Percentiles rank a stretch among this genome's conserved stretches.
Evolutionary conservation across 148 eudicot genomes (phyloP).

Genomic region (Chenopodium formosanum): DNA sequence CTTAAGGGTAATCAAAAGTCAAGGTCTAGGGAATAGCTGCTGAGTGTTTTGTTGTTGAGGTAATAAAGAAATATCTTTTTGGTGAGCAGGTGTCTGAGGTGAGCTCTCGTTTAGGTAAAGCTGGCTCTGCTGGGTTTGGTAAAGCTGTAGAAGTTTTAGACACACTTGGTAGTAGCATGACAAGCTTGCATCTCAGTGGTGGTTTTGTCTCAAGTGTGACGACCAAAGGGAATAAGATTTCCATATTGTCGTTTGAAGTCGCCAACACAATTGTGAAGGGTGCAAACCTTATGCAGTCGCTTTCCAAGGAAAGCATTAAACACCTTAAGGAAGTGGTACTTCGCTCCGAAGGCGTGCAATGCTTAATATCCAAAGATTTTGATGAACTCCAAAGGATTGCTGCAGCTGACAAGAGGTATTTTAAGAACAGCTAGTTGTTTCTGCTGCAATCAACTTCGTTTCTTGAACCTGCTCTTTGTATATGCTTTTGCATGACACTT

Average conservation of each 20-base stretch:
- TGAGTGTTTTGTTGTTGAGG: background rate
- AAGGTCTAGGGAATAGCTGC: slow-evolving; percentile 2
- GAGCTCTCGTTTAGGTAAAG: slow-evolving; percentile 82
- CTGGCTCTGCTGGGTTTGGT: slow-evolving; percentile 81
- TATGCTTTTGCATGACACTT: slow-evolving; percentile 7
- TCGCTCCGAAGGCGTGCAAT: slow-evolving; percentile 88
- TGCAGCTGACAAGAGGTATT: slow-evolving; percentile 92
- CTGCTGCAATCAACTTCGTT: background rate
- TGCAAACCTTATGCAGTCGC: slow-evolving; percentile 89
- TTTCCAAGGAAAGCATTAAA: slow-evolving; percentile 68
- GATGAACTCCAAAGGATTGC: slow-evolving; percentile 85
- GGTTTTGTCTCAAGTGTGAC: slow-evolving; percentile 86
- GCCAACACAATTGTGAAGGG: slow-evolving; percentile 96
- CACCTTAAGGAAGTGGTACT: slow-evolving; percentile 88
- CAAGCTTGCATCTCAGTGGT: slow-evolving; percentile 70
- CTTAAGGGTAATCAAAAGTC: background rate
- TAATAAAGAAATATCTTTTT: background rate
- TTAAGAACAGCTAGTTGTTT: background rate
- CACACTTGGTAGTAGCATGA: slow-evolving; percentile 96
- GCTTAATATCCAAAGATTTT: slow-evolving; percentile 69
- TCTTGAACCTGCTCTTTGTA: background rate
- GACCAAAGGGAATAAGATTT: slow-evolving; percentile 81
- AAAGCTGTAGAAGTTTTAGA: slow-evolving; percentile 96
- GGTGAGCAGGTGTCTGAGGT: slow-evolving; percentile 74
- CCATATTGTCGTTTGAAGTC: slow-evolving; percentile 90